These are phyloP conservation scores for Suillus decipiens DNA, from an alignment of 768 basidiomycete genomes.

Conservation along the genomic window DNA sequence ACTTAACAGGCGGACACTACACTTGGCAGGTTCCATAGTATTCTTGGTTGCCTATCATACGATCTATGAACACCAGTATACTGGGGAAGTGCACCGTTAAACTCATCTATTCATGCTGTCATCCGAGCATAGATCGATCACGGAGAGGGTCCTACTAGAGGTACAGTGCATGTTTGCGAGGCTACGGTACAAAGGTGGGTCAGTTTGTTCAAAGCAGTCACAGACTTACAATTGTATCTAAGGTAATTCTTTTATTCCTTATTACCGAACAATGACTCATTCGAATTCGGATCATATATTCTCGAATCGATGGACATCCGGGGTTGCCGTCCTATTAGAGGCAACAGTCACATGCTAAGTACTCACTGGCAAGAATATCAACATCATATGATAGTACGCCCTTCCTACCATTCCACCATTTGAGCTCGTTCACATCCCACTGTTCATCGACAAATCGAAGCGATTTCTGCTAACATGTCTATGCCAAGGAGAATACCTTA, in stretches of 20 bases:
- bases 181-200: not conserved
- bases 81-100: not conserved
- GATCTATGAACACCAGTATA: not conserved
- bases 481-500: constrained; percentile 31
- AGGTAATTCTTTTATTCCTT: not conserved
- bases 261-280: not conserved
- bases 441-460: not conserved
- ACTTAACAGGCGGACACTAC: too few relatives aligned
- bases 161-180: not conserved
- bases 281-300: not conserved
- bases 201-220: not conserved
- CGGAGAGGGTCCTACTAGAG: too few relatives aligned
- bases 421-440: not conserved
- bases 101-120: not conserved
- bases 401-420: not conserved
- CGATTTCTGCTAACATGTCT: constrained; percentile 18
- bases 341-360: constrained; percentile 1
- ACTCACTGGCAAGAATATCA: not conserved
- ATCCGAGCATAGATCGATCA: not conserved
- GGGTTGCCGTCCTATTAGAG: not conserved
- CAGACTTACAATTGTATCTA: not conserved
- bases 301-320: not conserved
- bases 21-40: too few relatives aligned
- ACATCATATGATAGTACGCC: not conserved
- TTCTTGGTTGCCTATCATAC: not conserved